Conservation (phyloP, 2,329 filamentous ascomycete genomes). For the Botrytis medusae region DNA sequence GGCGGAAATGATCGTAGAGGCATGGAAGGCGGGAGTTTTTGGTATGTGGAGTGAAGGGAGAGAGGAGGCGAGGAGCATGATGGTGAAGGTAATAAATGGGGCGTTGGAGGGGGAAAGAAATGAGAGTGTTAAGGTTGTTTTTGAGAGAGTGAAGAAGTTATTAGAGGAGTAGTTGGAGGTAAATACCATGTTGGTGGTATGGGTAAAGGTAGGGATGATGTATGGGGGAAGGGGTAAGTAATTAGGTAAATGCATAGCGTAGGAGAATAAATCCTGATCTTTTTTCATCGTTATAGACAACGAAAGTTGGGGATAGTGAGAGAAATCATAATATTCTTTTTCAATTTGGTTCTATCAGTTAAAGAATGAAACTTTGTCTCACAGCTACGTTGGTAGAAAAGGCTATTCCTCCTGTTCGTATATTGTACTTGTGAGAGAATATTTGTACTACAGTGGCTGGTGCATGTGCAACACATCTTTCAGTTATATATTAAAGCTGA, state of each 20-base stretch:
- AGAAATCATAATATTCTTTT: not conserved
- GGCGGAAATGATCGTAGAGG: slow-evolving; percentile 36
- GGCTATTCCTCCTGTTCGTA: not conserved
- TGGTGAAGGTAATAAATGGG: slow-evolving; percentile 30
- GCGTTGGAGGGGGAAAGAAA: slow-evolving; percentile 36
- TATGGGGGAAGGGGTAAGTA: not conserved
- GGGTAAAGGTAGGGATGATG: not conserved
- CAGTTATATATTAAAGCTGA: not conserved
- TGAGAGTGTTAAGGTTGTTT: slow-evolving; percentile 31
- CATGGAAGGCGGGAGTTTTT: slow-evolving; percentile 35
- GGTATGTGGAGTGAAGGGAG: slow-evolving; percentile 33
- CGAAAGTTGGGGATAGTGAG: not conserved
- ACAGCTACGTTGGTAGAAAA: not conserved
- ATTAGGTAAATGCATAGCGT: not conserved
- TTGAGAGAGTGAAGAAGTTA: slow-evolving; percentile 33
- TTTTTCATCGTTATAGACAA: not conserved
- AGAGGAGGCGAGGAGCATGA: slow-evolving; percentile 28
- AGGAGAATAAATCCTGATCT: not conserved
- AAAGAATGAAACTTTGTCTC: not conserved
- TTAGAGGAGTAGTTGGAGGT: slow-evolving; percentile 23
- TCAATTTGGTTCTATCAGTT: not conserved
- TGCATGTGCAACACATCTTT: not conserved
- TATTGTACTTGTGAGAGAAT: not conserved
- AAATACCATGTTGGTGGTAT: too few species aligned
- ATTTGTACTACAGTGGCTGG: not conserved